phyloP scores from a whole-genome alignment of 2,329 filamentous ascomycete species.

The Alternaria sp. region DNA sequence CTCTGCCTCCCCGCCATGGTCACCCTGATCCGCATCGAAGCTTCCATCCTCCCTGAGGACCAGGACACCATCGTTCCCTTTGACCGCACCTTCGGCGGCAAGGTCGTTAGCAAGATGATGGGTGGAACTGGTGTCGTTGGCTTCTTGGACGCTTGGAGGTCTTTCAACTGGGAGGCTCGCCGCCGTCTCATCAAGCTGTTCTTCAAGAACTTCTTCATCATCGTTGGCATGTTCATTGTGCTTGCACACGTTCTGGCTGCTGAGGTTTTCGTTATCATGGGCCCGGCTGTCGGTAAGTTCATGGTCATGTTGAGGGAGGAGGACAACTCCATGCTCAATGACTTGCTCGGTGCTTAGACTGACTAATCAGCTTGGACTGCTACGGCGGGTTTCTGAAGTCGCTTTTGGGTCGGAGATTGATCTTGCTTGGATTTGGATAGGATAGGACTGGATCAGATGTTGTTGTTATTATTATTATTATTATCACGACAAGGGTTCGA shows the following conservation, averaged over 20 bases:
- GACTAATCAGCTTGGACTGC: background rate
- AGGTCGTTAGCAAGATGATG: slow-evolving; percentile 75
- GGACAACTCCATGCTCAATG: background rate
- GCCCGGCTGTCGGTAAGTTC: slow-evolving; percentile 34
- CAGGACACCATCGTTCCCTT: slow-evolving; percentile 88
- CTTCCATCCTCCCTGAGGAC: slow-evolving; percentile 81
- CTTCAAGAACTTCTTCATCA: slow-evolving; percentile 70
- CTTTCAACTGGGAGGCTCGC: slow-evolving; percentile 75
- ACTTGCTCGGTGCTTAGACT: background rate
- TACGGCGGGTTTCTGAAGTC: background rate
- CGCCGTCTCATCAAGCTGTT: slow-evolving; percentile 76
- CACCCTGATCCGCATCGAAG: slow-evolving; percentile 81
- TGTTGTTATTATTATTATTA: background rate
- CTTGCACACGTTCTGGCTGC: slow-evolving; percentile 59
- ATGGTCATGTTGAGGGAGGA: slow-evolving; percentile 9
- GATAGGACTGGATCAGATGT: background rate
- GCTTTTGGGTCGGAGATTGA: background rate
- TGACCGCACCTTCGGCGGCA: slow-evolving; percentile 83
- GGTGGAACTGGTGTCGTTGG: slow-evolving; percentile 74
- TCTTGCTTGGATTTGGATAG: background rate
- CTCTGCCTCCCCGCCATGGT: slow-evolving; percentile 80
- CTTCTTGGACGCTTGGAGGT: slow-evolving; percentile 78
- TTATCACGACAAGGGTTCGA: background rate
- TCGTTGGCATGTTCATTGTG: slow-evolving; percentile 55
- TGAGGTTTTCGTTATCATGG: slow-evolving; percentile 60